phyloP scores from a whole-genome alignment of 2,329 filamentous ascomycete genomes.

The Colletotrichum higginsianum region DNA sequence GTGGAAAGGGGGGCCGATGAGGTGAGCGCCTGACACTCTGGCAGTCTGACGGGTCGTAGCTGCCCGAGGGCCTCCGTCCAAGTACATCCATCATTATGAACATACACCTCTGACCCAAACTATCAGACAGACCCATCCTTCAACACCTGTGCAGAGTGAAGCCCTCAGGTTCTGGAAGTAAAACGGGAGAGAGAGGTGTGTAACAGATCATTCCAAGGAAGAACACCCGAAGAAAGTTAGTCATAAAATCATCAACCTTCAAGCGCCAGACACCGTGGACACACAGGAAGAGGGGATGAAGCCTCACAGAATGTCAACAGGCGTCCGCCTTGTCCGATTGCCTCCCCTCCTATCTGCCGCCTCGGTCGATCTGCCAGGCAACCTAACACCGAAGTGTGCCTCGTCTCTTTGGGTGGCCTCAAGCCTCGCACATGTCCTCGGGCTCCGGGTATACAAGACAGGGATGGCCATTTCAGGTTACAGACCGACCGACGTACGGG shows the following conservation, averaged over 20 bases:
- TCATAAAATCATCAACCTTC: conserved; percentile 6
- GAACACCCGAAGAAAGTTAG: background rate
- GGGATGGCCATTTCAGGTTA: background rate
- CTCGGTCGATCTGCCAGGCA: background rate
- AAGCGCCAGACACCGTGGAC: background rate
- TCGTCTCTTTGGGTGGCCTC: conserved; percentile 7
- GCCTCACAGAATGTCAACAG: background rate
- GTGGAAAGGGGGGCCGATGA: background rate
- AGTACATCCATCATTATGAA: background rate
- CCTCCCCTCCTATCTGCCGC: background rate
- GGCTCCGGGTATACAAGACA: conserved; percentile 4
- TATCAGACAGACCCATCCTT: background rate
- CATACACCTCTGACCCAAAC: background rate
- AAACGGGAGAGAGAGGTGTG: background rate
- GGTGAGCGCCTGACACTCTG: background rate
- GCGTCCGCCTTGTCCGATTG: background rate
- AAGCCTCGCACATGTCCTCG: conserved; percentile 2
- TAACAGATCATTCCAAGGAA: background rate
- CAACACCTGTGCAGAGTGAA: background rate
- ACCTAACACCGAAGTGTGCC: background rate
- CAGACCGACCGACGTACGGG: conserved; percentile 4
- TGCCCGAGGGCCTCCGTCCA: background rate
- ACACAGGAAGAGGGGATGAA: conserved; percentile 11
- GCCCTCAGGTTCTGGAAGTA: background rate
- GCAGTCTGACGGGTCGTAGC: background rate